Percentiles rank a stretch among this genome's conserved stretches.
phyloP scores from a whole-genome alignment of 306 rosid genomes.

The Corylus avellana region DNA sequence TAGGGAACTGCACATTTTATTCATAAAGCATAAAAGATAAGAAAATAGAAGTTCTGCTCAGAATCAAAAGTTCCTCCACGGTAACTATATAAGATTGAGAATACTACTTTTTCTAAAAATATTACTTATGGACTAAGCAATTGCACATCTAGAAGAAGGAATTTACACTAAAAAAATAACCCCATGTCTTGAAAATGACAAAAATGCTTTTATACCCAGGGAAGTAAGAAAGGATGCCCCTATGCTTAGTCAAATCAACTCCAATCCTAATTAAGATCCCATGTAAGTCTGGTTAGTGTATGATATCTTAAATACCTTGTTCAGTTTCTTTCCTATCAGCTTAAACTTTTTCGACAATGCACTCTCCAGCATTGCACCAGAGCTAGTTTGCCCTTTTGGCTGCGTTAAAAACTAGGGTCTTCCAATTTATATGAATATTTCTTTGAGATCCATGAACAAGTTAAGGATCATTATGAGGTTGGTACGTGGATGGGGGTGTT shows the following conservation, averaged over 20 bases:
- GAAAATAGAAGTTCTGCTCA: neutral
- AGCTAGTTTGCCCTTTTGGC: no score
- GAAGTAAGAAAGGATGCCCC: neutral
- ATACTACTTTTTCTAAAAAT: neutral
- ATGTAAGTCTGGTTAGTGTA: no score
- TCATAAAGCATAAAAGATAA: neutral
- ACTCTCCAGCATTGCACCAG: no score
- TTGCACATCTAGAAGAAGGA: slow-evolving; percentile 2
- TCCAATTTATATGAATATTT: no score
- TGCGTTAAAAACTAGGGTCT: no score
- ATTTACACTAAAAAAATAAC: neutral
- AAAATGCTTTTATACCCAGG: neutral
- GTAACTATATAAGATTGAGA: neutral
- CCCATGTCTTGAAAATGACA: neutral
- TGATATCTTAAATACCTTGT: neutral
- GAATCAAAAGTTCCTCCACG: neutral
- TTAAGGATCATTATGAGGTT: no score
- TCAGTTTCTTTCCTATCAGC: no score
- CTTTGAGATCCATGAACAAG: no score
- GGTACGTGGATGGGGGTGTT: no score
- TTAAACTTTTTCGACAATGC: no score
- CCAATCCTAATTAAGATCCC: neutral
- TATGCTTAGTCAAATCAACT: neutral
- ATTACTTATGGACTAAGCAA: neutral
- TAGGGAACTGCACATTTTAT: neutral